Base-by-base conservation (phyloP, 1,284 basidiomycete species). In the Heimioporus retisporus region DNA sequence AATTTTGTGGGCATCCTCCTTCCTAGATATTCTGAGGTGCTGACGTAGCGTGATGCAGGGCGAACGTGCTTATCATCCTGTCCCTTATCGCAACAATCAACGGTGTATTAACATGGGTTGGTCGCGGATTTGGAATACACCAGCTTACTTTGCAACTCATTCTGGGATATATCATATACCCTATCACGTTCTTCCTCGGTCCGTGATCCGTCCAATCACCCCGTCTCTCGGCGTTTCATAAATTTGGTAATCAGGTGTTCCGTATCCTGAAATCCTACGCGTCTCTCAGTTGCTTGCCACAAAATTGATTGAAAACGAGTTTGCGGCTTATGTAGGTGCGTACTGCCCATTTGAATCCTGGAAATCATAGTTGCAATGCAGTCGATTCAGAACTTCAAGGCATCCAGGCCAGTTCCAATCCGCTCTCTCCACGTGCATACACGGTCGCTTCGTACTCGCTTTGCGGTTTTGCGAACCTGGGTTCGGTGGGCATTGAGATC, bases 401-500 rank as follows among this genome's bases (percentile, higher is more conserved):
- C 1, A 84, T 93, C 65, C 85, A 84, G 80, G 69, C 71, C 8
- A 80, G 81, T 64, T 76, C 80, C 40, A 81, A 85, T 64, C 88
- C 92, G 13, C 86, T 95, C 63, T 89, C 88, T n/a, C 82, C 79
- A 48, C 92, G 93, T 62, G 93, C 87, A 57, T 94, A 84, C 80
- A 93, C 89, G 63, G 95, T 96, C 72, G 88, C 90, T 53, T 90
- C 91, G 44, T 96, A 95, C 76, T 91, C 91, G 51, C 90, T 96
- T 54, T 96, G 96, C 78, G 96, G 96, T 15, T 97, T 97, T 77
- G 95, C 94, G 64, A 97, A 97, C 81, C 83, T 95, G 51, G 87
- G 90, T 68, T 95, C 93, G 48, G 82, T 96, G 54, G 96, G 95
- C 79, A 96, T 97, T 75, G 94, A 96, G 81, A 92, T 97, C 68